phyloP scores from a whole-genome alignment of 805 yeast genomes.

The Cyberlindnera sargentensis region DNA sequence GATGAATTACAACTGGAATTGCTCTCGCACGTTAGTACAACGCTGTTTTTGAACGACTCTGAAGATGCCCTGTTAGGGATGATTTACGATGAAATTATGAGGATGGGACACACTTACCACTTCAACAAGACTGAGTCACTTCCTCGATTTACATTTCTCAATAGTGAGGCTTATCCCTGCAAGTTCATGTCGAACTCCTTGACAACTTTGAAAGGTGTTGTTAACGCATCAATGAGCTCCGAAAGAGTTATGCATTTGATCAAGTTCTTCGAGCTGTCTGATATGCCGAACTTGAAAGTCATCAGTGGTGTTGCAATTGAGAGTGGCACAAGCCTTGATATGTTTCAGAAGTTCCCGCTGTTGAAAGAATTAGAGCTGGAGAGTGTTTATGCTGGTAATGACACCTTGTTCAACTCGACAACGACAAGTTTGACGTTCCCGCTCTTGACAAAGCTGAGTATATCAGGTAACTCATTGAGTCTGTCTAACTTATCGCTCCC shows the following conservation, averaged over 20 bases:
- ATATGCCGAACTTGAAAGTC: slow-evolving; percentile 13
- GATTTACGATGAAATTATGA: slow-evolving; percentile 1
- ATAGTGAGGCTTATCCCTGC: slow-evolving; percentile 13
- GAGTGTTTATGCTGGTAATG: slow-evolving; percentile 16
- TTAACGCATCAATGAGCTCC: slow-evolving; percentile 13
- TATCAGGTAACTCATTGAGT: slow-evolving; percentile 18
- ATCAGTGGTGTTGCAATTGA: slow-evolving; percentile 18
- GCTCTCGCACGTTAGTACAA: slow-evolving; percentile 5
- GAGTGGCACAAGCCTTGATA: slow-evolving; percentile 13
- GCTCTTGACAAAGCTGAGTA: slow-evolving; percentile 6
- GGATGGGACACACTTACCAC: slow-evolving; percentile 17
- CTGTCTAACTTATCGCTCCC: slow-evolving; percentile 11
- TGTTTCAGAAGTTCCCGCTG: slow-evolving; percentile 14
- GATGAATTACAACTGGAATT: too few relatives aligned
- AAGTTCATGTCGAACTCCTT: slow-evolving; percentile 11
- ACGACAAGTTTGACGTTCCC: slow-evolving; percentile 1
- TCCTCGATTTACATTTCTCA: slow-evolving; percentile 14
- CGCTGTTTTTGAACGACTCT: slow-evolving; percentile 7
- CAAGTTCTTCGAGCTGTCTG: slow-evolving; percentile 15
- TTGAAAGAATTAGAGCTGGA: slow-evolving; percentile 13
- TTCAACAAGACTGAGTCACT: slow-evolving; percentile 6
- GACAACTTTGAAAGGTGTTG: slow-evolving; percentile 11
- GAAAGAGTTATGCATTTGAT: slow-evolving; percentile 14
- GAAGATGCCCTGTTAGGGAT: slow-evolving; percentile 4
- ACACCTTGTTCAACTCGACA: neutral